Percentiles rank a stretch among this genome's conserved stretches.
Conservation (phyloP, 2,329 filamentous ascomycete species). For the Xylaria sp. region DNA sequence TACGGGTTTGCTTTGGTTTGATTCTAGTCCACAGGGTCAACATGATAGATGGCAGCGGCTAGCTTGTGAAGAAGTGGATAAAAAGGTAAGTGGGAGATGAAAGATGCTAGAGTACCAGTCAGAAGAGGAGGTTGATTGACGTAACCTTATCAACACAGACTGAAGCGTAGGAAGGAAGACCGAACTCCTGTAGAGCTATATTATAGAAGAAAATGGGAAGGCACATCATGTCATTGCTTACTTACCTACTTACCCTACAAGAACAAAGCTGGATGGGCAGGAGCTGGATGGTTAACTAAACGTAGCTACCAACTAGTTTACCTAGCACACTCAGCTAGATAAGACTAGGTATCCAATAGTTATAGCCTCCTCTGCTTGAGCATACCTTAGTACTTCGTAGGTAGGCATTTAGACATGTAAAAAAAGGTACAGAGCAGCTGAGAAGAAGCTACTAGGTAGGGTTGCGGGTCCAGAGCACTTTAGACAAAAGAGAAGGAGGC, state of each 20-base stretch:
- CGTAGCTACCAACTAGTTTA: not conserved
- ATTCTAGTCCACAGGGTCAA: not conserved
- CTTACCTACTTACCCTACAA: not conserved
- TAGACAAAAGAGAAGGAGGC: not conserved
- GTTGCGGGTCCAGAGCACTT: no score
- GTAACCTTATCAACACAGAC: not conserved
- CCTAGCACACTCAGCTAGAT: not conserved
- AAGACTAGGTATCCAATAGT: not conserved
- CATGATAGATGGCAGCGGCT: not conserved
- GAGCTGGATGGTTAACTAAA: no score
- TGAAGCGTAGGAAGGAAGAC: not conserved
- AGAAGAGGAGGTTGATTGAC: not conserved
- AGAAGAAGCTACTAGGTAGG: not conserved
- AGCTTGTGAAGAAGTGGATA: not conserved
- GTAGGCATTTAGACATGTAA: no score
- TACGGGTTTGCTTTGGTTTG: not conserved
- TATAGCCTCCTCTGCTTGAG: no score
- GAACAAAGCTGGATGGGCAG: not conserved
- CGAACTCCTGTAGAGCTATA: not conserved
- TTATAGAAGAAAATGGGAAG: not conserved
- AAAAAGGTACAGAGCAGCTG: no score
- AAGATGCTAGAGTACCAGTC: not conserved
- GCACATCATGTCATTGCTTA: not conserved
- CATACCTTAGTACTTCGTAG: no score
- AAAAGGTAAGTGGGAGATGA: not conserved